phyloP scores from a whole-genome alignment of 352 stramenopile species.

The Pythium brachiatum region DNA sequence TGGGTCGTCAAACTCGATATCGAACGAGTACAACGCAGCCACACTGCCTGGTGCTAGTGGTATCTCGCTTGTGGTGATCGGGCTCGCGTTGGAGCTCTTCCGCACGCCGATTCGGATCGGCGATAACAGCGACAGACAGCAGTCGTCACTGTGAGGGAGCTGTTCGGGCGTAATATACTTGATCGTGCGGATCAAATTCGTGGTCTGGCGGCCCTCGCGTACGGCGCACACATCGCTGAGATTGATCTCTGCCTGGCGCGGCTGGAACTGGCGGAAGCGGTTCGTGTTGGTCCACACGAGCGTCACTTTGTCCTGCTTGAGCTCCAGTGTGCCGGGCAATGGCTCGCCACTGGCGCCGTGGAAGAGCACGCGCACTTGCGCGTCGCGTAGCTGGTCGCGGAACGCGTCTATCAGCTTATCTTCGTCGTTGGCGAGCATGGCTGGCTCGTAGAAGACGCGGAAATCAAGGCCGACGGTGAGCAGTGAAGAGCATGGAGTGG shows the following conservation, averaged over 20 bases:
- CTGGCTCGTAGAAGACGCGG: background rate
- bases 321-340: constrained; percentile 45
- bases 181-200: constrained; percentile 79
- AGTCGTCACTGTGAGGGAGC: constrained; percentile 60
- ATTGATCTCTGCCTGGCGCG: constrained; percentile 28
- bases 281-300: constrained; percentile 55
- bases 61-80: background rate
- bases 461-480: background rate
- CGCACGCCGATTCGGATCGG: constrained; percentile 2
- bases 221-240: constrained; percentile 59
- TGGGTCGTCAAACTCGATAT: constrained; percentile 71
- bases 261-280: constrained; percentile 32
- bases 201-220: constrained; percentile 65
- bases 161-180: constrained; percentile 61
- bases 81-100: background rate
- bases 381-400: constrained; percentile 63
- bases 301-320: constrained; percentile 63
- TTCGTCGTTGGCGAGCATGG: constrained; percentile 24
- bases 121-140: constrained; percentile 54
- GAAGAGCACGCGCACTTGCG: constrained; percentile 39
- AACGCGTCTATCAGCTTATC: constrained; percentile 40
- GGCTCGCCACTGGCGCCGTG: constrained; percentile 54
- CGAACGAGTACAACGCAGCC: constrained; percentile 41
- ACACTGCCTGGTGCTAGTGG: background rate
- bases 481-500: background rate